Base-by-base conservation (phyloP, 805 yeast species). In the Nematodospora valgi region DNA sequence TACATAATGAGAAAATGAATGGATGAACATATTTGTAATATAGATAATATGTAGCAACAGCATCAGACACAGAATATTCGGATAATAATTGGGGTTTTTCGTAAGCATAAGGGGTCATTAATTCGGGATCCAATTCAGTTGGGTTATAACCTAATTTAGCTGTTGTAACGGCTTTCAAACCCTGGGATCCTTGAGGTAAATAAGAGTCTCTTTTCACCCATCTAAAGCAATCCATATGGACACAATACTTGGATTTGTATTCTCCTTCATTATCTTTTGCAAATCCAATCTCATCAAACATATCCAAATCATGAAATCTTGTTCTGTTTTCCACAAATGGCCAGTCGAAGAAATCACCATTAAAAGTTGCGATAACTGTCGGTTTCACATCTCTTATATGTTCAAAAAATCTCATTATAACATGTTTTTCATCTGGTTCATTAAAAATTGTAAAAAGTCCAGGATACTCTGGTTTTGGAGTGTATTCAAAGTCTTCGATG, bases 341-440 rank as follows among this genome's bases (percentile, higher is more conserved):
- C 98, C 98, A 93, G 68, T 93, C 99, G 62, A 93, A 93, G 54
- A 89, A 91, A 56, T 93, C 99, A 70, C 99, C 99, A 62, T 93
- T 93, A 51, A 86, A 93, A 0, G 98, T 93, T 1, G 96, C 95
- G 37, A 94, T 93, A n/a, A 93, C 95, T 0, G 98, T 91, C 1
- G 99, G 98, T 46, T 76, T 72, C 3, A 74, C 84, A 27, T 93
- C 98, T 43, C 88, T 67, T 16, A 93, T 76, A 55, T 93, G 98
- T 47, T 86, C 96, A 56, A 86, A 94, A 52, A 94, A 93, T 38
- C 86, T 66, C 35, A 72, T 66, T 21, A 93, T 58, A 5, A 88
- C 63, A 4, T 78, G 85, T 45, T 80, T 76, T 60, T 93, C 99
- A 53, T 86, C 82, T 0, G 76, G 70, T 56, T 91, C 98, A 56